Evolutionary conservation across 2,329 filamentous ascomycete species (phyloP).

Genomic region (Sporothrix inflata): DNA sequence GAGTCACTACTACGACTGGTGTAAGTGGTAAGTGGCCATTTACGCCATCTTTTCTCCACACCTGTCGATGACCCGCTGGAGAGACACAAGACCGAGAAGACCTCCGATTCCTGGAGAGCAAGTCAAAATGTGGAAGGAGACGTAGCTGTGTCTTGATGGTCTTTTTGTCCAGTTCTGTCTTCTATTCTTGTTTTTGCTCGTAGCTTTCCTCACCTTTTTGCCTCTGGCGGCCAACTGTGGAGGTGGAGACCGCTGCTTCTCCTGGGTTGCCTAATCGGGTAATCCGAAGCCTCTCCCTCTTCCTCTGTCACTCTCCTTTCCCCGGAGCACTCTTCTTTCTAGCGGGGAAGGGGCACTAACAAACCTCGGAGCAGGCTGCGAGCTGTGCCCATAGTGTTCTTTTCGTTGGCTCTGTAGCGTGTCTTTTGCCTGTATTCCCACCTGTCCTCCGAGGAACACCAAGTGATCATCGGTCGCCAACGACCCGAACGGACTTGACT

Average conservation of each 20-base stretch:
- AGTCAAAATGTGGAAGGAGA: not conserved
- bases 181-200: not conserved
- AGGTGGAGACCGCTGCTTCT: not conserved
- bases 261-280: constrained; percentile 29
- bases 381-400: too few relatives aligned
- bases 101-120: not conserved
- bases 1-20: not conserved
- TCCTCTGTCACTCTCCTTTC: not conserved
- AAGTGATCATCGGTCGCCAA: constrained; percentile 15
- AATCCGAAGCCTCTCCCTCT: constrained; percentile 14
- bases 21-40: not conserved
- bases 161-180: not conserved
- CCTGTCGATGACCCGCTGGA: not conserved
- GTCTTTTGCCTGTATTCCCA: not conserved
- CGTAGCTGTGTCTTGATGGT: not conserved
- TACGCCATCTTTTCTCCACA: not conserved
- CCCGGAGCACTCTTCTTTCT: not conserved
- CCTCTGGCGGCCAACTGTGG: constrained; percentile 2
- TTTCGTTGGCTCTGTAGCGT: not conserved
- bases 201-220: not conserved
- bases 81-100: not conserved
- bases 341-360: constrained; percentile 9
- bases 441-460: not conserved
- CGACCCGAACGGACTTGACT: not conserved
- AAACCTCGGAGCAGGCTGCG: constrained; percentile 5